Evolutionary conservation across 768 basidiomycete genomes (phyloP), one percentile per base, ranked within the genome.

Genomic region (Trametes villosa): DNA sequence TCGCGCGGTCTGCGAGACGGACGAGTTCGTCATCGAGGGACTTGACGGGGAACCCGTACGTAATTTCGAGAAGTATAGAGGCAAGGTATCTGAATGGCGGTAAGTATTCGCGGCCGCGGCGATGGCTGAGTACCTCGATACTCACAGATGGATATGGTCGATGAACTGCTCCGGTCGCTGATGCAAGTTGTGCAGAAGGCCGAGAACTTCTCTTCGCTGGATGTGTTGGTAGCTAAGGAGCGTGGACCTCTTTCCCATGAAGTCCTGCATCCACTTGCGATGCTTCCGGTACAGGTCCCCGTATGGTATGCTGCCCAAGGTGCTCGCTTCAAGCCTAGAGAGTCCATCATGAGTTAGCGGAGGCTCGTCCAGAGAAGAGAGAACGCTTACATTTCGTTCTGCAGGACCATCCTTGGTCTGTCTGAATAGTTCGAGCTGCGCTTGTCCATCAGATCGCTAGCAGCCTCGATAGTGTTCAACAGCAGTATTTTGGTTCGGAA

Each of bases 401-500:
- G 51, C 29, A 66, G 44, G 15, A 66, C 54, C 38, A 69, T 61
- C 17, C 51, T 60, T 1, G 73, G 72, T 17, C 72, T 38, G 34
- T 64, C 67, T 1, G 70, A 70, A 54, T 74, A 72, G 9, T 66
- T 66, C 6, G 55, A 48, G 27, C 68, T 65, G 8, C 66, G 59
- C 52, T 68, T 70, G 7, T 73, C 69, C 27, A 73, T 34, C 20
- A 71, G 62, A 22, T 72, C 72, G 9, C 34, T 22, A 2, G 68
- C 70, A 8, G 56, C 63, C 17, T 68, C 38, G 13, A 54, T 20
- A 7, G 66, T 67, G 53, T 69, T 69, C 31, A 73, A 33, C 18
- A 73, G 45, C 13, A 71, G 47, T 15, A 58, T 44, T 4, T 64
- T 53, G 27, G 51, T 55, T n/a, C 47, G 44, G 17, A 70, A 53